Conservation (phyloP, 2,329 filamentous ascomycete genomes). For the Penicillium sp. region DNA sequence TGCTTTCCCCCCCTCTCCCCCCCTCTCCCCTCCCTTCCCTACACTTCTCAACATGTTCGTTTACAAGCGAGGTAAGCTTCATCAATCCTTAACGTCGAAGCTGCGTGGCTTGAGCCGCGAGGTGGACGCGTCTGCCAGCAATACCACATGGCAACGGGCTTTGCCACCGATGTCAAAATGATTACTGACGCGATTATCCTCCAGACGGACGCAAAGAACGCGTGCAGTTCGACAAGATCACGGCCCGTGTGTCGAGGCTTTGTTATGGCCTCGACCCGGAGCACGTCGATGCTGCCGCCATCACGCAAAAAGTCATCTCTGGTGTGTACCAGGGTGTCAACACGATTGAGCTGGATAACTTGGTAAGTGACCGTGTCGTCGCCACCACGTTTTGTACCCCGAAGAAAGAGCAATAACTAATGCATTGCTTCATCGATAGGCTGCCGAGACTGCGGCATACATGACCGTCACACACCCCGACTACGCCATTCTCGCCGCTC, state of each 20-base stretch:
- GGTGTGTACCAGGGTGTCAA: constrained; percentile 98
- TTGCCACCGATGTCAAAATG: constrained; percentile 21
- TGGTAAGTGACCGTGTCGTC: constrained; percentile 63
- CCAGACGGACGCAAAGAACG: constrained; percentile 98
- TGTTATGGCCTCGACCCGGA: constrained; percentile 96
- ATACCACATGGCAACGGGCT: background rate
- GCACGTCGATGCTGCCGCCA: constrained; percentile 95
- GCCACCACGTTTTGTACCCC: too few species aligned
- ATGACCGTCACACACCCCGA: constrained; percentile 99
- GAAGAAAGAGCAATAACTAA: background rate
- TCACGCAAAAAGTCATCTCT: constrained; percentile 99
- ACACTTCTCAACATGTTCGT: constrained; percentile 57
- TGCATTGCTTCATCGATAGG: constrained; percentile 55
- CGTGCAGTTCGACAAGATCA: constrained; percentile 99
- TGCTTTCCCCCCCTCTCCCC: constrained; percentile 6
- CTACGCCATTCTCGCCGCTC: constrained; percentile 96
- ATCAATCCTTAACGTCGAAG: background rate
- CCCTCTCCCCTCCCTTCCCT: background rate
- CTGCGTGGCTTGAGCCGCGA: constrained; percentile 3
- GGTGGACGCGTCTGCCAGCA: constrained; percentile 3
- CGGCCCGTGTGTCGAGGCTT: constrained; percentile 91
- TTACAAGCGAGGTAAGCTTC: constrained; percentile 61
- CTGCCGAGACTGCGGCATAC: constrained; percentile 97
- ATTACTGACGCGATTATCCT: constrained; percentile 23
- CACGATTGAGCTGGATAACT: constrained; percentile 92